Evolutionary conservation across 805 yeast genomes (phyloP), one percentile per base, ranked within the genome.

Genomic region (Wickerhamiella spandovensis): DNA sequence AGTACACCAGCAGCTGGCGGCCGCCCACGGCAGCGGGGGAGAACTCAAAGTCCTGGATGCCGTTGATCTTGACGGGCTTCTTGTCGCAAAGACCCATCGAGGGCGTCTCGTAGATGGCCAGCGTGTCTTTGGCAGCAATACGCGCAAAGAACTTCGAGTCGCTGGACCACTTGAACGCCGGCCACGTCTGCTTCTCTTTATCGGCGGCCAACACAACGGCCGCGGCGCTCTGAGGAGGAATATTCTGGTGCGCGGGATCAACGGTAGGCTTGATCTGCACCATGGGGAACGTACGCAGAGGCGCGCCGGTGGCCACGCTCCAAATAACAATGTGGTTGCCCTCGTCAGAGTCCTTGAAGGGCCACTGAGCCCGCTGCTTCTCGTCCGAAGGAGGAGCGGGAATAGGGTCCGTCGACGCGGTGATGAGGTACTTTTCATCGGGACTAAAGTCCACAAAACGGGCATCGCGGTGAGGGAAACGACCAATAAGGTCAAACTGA

Each of bases 81-180:
- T 84, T 84, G 63, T 88, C 97, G 58, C 90, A 71, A 56, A 92
- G 77, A 54, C 81, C 78, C 78, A 90, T 87, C 47, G 75, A 72
- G 50, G 79, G 73, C 41, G 88, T 73, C 61, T 90, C 97, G 67
- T 90, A 94, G 57, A 92, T 78, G 47, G 95, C 89, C 58, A 92
- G 73, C 35, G 94, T 94, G 56, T 66, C 72, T 54, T 85, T 92
- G 50, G 95, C 95, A 48, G 92, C 90, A 68, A 86, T 78, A 72
- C 98, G 83, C 50, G 96, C 97, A 71, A 95, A 85, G 73, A 81
- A 92, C 67, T 78, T 81, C 69, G 86, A 95, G 69, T 92, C 94
- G 61, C 71, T 74, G 44, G 97, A 86, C 97, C 97, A 92, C 71
- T 88, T 88, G 66, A 92, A 81, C 61, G 90, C 78, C 46, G 98